phyloP scores from a whole-genome alignment of 1,284 basidiomycete species.

The Schizophyllum commune region DNA sequence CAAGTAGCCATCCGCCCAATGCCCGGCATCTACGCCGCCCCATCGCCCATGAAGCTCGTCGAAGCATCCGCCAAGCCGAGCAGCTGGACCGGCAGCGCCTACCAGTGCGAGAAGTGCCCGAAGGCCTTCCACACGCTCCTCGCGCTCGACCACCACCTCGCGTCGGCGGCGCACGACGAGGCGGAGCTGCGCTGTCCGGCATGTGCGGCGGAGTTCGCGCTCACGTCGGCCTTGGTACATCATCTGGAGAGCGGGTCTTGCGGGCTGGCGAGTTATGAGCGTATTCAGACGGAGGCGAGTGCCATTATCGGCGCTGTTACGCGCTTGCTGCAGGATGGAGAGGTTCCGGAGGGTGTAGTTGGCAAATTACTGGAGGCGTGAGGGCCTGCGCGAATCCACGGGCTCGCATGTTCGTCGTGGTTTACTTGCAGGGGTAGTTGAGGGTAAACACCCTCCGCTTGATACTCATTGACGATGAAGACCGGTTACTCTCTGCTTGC shows the following conservation, averaged over 20 bases:
- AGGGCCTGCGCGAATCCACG: background rate
- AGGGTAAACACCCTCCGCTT: too few species aligned
- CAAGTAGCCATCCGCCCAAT: background rate
- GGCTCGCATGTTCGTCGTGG: background rate
- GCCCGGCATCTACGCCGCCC: background rate
- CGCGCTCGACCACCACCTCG: constrained; percentile 32
- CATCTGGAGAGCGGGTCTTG: constrained; percentile 34
- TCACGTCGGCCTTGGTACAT: constrained; percentile 31
- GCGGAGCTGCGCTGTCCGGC: constrained; percentile 37
- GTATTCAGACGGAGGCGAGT: background rate
- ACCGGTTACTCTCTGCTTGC: too few species aligned
- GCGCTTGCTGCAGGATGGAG: background rate
- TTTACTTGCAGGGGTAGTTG: too few species aligned
- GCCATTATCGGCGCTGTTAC: background rate
- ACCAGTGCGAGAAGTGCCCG: constrained; percentile 33
- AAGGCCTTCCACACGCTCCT: constrained; percentile 21
- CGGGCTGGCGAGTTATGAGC: constrained; percentile 16
- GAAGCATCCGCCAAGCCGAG: background rate
- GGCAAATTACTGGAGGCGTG: background rate
- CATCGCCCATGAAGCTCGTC: background rate
- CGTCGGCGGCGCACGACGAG: constrained; percentile 32
- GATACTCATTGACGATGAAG: too few species aligned
- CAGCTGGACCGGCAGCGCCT: constrained; percentile 25
- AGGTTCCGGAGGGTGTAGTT: background rate
- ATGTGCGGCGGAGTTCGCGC: constrained; percentile 25